Conservation (phyloP, 2,329 filamentous ascomycete species). For the Alternaria panax region DNA sequence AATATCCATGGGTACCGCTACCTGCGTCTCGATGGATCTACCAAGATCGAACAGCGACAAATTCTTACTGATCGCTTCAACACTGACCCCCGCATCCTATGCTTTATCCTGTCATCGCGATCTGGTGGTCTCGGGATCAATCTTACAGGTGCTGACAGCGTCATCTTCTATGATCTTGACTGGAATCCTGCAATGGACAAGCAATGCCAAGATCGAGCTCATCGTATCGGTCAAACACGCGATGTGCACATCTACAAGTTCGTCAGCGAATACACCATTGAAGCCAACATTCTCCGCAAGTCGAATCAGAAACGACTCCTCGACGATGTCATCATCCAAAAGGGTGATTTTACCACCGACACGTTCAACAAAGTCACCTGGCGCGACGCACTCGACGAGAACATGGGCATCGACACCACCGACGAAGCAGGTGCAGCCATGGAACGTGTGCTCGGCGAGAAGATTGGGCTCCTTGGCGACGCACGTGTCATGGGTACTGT, state of each 20-base stretch:
- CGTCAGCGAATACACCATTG: constrained; percentile 74
- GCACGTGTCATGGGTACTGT: constrained; percentile 83
- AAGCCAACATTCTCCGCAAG: constrained; percentile 96
- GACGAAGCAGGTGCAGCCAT: constrained; percentile 82
- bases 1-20: constrained; percentile 99
- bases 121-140: constrained; percentile 97
- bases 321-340: constrained; percentile 97
- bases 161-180: constrained; percentile 98
- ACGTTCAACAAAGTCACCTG: constrained; percentile 83
- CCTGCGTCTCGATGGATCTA: constrained; percentile 92
- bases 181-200: constrained; percentile 99
- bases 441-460: constrained; percentile 80
- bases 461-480: constrained; percentile 62
- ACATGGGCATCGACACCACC: constrained; percentile 45
- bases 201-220: constrained; percentile 96
- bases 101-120: constrained; percentile 93
- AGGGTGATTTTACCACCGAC: constrained; percentile 96
- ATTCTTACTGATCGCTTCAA: constrained; percentile 98
- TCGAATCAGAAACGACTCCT: constrained; percentile 97
- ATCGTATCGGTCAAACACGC: constrained; percentile 95
- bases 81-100: constrained; percentile 87
- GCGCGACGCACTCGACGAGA: constrained; percentile 70
- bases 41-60: constrained; percentile 93
- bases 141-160: constrained; percentile 92
- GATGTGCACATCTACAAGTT: constrained; percentile 94